Conservation (phyloP, 2,329 filamentous ascomycete species). For the Verticillium nubilum region DNA sequence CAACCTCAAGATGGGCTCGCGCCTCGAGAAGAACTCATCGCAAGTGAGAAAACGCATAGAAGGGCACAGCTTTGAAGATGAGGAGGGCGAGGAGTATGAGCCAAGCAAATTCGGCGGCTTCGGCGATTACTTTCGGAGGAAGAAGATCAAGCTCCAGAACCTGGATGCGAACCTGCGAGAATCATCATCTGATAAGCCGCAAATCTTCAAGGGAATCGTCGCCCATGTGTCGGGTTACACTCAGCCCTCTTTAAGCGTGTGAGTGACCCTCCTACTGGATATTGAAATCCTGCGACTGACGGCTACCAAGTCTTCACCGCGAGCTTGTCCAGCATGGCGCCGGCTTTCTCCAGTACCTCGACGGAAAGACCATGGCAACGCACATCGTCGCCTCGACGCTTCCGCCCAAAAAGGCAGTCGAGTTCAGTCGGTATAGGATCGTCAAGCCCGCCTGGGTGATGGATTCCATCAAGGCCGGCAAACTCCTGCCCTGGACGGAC, state of each 20-base stretch:
- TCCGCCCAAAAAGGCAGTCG: constrained; percentile 87
- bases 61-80: constrained; percentile 63
- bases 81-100: constrained; percentile 87
- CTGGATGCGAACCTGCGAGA: constrained; percentile 76
- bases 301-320: constrained; percentile 57
- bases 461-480: constrained; percentile 79
- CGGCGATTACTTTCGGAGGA: constrained; percentile 84
- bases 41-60: constrained; percentile 58
- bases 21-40: constrained; percentile 59
- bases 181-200: constrained; percentile 63
- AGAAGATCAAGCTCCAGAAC: constrained; percentile 97
- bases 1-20: constrained; percentile 46
- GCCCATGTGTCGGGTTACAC: constrained; percentile 95
- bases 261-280: constrained; percentile 15
- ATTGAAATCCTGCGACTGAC: neutral
- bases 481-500: constrained; percentile 76
- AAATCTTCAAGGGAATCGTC: constrained; percentile 86
- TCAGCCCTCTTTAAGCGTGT: constrained; percentile 82
- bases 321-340: constrained; percentile 92
- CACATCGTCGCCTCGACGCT: constrained; percentile 90
- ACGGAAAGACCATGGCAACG: constrained; percentile 90
- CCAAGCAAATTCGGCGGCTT: constrained; percentile 85
- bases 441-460: constrained; percentile 94
- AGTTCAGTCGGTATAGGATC: constrained; percentile 82
- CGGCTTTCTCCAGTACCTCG: constrained; percentile 88